A percentile compares a stretch with the other conserved stretches of the same genome.
Conservation (phyloP, 495 filamentous ascomycete species). For the Penicillium canariense region DNA sequence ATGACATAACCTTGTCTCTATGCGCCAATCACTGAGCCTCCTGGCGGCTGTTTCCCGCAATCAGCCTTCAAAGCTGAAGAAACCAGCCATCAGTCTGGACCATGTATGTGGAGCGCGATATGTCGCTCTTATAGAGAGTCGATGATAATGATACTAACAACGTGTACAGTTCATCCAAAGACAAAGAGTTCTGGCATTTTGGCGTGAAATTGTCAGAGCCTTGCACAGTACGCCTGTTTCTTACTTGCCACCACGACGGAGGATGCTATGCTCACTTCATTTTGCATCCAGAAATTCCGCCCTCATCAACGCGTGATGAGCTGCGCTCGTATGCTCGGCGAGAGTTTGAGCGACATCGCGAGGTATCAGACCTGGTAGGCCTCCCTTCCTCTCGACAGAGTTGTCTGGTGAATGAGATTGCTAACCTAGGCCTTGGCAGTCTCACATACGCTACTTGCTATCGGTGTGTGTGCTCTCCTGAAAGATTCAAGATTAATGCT, state of each 20-base stretch:
- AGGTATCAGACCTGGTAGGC: slow-evolving; percentile 68
- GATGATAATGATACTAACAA: neutral
- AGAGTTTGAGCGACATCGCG: slow-evolving; percentile 72
- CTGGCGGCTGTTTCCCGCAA: slow-evolving; percentile 33
- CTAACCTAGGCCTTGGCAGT: slow-evolving; percentile 13
- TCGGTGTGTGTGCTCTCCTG: slow-evolving; percentile 35
- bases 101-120: slow-evolving; percentile 31
- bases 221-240: slow-evolving; percentile 33
- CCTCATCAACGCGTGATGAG: slow-evolving; percentile 56
- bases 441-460: slow-evolving; percentile 60
- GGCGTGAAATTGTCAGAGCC: slow-evolving; percentile 40
- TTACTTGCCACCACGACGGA: too few relatives aligned
- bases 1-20: slow-evolving; percentile 18
- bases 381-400: neutral
- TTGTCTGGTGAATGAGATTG: neutral
- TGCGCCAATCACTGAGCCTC: slow-evolving; percentile 30
- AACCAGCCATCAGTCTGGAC: slow-evolving; percentile 40
- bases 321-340: slow-evolving; percentile 67
- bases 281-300: slow-evolving; percentile 36
- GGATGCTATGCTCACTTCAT: neutral
- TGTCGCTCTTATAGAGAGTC: neutral
- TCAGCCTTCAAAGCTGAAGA: slow-evolving; percentile 36
- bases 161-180: slow-evolving; percentile 40
- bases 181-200: slow-evolving; percentile 38
- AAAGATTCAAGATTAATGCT: neutral